These are phyloP conservation scores for Moesziomyces globuligerus DNA, from an alignment of 1,284 basidiomycete genomes.

Conservation along the genomic window DNA sequence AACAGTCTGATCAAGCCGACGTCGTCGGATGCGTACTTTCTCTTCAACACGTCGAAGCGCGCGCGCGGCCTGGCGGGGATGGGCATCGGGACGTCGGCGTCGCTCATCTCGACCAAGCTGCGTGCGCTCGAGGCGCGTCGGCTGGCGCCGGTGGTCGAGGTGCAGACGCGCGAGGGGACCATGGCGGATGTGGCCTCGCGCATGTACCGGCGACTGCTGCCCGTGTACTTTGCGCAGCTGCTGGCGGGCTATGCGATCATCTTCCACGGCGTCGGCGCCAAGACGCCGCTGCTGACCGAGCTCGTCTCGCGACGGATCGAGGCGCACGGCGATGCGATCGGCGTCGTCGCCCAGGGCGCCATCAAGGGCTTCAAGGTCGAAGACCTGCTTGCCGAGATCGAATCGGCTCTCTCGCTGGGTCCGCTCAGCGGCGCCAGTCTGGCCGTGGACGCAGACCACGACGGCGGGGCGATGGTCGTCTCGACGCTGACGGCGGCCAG, in stretches of 20 bases:
- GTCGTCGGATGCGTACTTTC: slow-evolving; percentile 46
- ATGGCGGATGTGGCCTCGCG: slow-evolving; percentile 24
- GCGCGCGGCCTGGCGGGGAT: slow-evolving; percentile 34
- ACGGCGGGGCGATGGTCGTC: slow-evolving; percentile 12
- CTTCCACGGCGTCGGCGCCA: slow-evolving; percentile 47
- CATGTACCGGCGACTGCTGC: slow-evolving; percentile 37
- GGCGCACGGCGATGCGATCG: slow-evolving; percentile 40
- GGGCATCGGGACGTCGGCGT: slow-evolving; percentile 22
- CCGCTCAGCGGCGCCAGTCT: slow-evolving; percentile 16
- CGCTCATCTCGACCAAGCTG: slow-evolving; percentile 37
- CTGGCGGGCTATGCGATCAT: slow-evolving; percentile 45
- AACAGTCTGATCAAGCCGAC: slow-evolving; percentile 42
- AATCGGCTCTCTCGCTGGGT: slow-evolving; percentile 28
- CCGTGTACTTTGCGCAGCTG: slow-evolving; percentile 43
- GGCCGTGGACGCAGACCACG: slow-evolving; percentile 1
- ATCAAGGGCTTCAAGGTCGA: slow-evolving; percentile 53
- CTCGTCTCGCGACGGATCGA: slow-evolving; percentile 26
- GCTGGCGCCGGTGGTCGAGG: slow-evolving; percentile 16
- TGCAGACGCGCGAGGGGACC: slow-evolving; percentile 14
- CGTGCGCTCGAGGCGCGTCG: slow-evolving; percentile 25
- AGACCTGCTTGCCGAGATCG: slow-evolving; percentile 38
- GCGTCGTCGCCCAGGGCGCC: slow-evolving; percentile 45
- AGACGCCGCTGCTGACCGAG: slow-evolving; percentile 25
- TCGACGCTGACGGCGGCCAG: slow-evolving; percentile 33
- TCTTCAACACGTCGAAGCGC: slow-evolving; percentile 47